Conservation (phyloP, 2,329 filamentous ascomycete species). For the Stemphylium beticola region DNA sequence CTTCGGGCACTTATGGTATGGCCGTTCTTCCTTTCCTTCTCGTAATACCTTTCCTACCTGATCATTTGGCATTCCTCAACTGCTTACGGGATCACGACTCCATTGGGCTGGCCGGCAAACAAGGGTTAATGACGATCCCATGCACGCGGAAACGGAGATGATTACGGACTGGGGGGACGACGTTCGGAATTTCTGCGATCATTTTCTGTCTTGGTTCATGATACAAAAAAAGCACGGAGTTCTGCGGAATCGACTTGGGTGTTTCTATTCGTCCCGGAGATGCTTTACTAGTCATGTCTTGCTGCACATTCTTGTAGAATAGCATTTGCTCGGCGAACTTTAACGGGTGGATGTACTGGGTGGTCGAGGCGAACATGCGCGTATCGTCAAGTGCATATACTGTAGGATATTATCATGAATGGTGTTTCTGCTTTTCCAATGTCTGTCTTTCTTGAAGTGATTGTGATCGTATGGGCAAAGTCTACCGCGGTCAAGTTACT, state of each 20-base stretch:
- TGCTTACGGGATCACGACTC: conserved; percentile 26
- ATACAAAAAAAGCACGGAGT: conserved; percentile 27
- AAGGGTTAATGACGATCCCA: conserved; percentile 26
- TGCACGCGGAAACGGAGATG: conserved; percentile 6
- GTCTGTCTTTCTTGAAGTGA: not conserved
- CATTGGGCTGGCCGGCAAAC: conserved; percentile 35
- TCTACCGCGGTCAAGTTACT: not conserved
- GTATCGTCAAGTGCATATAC: conserved; percentile 20
- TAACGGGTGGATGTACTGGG: conserved; percentile 10
- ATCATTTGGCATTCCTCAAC: conserved; percentile 18
- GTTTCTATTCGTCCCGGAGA: conserved; percentile 16
- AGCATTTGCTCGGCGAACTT: conserved; percentile 30
- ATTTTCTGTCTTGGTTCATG: conserved; percentile 16
- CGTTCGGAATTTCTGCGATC: conserved; percentile 12
- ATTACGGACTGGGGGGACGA: conserved; percentile 5
- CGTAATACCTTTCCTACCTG: conserved; percentile 24
- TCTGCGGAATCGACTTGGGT: conserved; percentile 18
- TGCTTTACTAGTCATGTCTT: conserved; percentile 20
- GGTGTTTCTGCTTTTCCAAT: conserved; percentile 12
- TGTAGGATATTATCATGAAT: conserved; percentile 30
- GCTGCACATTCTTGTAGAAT: conserved; percentile 29
- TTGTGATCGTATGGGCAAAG: not conserved
- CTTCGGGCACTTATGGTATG: conserved; percentile 26
- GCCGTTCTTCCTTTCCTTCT: conserved; percentile 20
- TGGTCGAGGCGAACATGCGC: conserved; percentile 9